A percentile compares a stretch with the other conserved stretches of the same genome.
Evolutionary conservation across 2,329 filamentous ascomycete species (phyloP).

Genomic region (Aureobasidium sp.): DNA sequence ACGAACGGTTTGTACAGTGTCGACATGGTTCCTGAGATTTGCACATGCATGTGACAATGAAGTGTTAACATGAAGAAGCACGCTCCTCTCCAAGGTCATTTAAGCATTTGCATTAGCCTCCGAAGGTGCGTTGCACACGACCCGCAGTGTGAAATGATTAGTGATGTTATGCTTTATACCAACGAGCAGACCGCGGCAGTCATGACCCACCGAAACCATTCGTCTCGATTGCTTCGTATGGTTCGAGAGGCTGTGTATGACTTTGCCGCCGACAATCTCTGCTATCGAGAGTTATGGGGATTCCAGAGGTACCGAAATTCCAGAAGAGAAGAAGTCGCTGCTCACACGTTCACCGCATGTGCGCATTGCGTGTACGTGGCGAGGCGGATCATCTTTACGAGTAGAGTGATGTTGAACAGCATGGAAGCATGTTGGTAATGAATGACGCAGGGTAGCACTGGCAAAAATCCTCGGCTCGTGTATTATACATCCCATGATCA

Average conservation of each 20-base stretch:
- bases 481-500: not conserved
- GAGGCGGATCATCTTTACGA: not conserved
- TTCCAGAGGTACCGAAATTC: not conserved
- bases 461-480: not conserved
- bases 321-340: not conserved
- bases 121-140: too few species aligned
- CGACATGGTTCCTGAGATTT: not conserved
- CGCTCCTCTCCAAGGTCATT: too few species aligned
- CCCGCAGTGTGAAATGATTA: too few species aligned
- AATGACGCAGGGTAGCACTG: not conserved
- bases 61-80: too few species aligned
- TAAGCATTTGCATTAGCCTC: too few species aligned
- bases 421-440: not conserved
- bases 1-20: too few species aligned
- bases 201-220: too few species aligned
- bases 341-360: not conserved
- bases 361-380: not conserved
- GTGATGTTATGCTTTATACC: too few species aligned
- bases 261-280: not conserved
- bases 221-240: too few species aligned
- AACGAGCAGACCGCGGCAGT: too few species aligned
- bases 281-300: not conserved
- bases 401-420: not conserved
- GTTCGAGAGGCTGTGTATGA: not conserved
- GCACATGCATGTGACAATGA: not conserved